phyloP scores from a whole-genome alignment of 2,329 filamentous ascomycete species.

The Catunica adiposa region DNA sequence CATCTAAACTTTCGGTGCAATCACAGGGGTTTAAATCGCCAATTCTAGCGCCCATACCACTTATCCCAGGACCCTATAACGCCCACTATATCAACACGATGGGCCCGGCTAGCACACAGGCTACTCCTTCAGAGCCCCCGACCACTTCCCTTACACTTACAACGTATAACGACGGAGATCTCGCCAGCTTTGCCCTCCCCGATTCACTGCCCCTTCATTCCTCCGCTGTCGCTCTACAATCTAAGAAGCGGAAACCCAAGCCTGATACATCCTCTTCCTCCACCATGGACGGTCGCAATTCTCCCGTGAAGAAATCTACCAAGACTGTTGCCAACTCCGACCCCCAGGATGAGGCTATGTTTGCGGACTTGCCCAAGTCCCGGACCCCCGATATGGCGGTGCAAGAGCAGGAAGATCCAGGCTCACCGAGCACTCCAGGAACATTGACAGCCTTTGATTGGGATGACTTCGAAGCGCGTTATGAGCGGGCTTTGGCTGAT shows the following conservation, averaged over 20 bases:
- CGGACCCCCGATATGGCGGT: constrained; percentile 14
- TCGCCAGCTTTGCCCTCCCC: neutral
- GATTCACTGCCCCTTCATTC: neutral
- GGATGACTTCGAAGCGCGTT: constrained; percentile 56
- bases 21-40: neutral
- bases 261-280: neutral
- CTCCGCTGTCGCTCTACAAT: neutral
- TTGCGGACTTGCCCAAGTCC: constrained; percentile 3
- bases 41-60: neutral
- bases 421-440: constrained; percentile 30
- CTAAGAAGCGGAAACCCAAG: neutral
- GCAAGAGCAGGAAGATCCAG: constrained; percentile 2
- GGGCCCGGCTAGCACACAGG: neutral
- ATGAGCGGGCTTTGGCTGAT: constrained; percentile 46
- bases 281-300: neutral
- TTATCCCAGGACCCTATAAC: too few relatives aligned
- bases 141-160: neutral
- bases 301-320: neutral
- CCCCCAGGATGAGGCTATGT: constrained; percentile 3
- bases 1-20: neutral
- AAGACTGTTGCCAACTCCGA: neutral
- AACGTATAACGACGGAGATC: neutral
- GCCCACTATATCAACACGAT: neutral
- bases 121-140: neutral
- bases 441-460: constrained; percentile 45